phyloP scores from a whole-genome alignment of 176 grass and related monocot genomes.

The Oryza australiensis region DNA sequence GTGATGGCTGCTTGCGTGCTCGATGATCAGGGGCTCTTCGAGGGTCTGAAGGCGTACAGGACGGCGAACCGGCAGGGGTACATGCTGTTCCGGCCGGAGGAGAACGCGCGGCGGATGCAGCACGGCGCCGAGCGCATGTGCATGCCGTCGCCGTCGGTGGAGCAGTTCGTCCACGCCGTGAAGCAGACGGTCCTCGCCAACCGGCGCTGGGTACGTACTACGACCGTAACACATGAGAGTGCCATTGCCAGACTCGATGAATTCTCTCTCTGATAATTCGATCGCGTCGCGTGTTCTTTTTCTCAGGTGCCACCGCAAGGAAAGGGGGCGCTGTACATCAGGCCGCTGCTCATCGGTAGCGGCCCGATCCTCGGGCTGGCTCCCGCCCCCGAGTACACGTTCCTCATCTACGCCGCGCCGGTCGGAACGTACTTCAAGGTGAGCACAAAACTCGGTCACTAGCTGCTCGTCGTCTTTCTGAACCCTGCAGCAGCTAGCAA shows the following conservation, averaged over 20 bases:
- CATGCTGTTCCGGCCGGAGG: slow-evolving; percentile 84
- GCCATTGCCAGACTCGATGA: too few relatives aligned
- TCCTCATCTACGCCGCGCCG: slow-evolving; percentile 74
- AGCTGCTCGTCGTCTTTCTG: not conserved
- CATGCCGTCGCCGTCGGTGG: slow-evolving; percentile 78
- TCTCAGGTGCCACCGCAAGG: slow-evolving; percentile 78
- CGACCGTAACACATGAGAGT: not conserved
- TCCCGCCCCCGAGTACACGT: slow-evolving; percentile 87
- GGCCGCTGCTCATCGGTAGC: slow-evolving; percentile 87
- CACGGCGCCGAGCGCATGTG: slow-evolving; percentile 85
- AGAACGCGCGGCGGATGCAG: slow-evolving; percentile 87
- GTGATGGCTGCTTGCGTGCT: not conserved
- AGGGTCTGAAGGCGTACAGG: slow-evolving; percentile 86
- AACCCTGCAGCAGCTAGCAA: not conserved
- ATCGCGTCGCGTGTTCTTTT: not conserved
- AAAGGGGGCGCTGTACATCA: slow-evolving; percentile 82
- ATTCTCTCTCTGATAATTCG: not conserved
- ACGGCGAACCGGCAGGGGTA: slow-evolving; percentile 36
- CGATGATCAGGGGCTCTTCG: slow-evolving; percentile 65
- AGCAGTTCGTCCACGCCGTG: slow-evolving; percentile 85
- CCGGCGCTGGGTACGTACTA: slow-evolving; percentile 61
- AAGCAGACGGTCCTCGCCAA: slow-evolving; percentile 86
- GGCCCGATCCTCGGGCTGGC: slow-evolving; percentile 71
- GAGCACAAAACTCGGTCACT: not conserved
- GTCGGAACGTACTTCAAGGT: slow-evolving; percentile 94